Evolutionary conservation across 73 alveolate species (phyloP).

Genomic region (Paramecium bursaria): DNA sequence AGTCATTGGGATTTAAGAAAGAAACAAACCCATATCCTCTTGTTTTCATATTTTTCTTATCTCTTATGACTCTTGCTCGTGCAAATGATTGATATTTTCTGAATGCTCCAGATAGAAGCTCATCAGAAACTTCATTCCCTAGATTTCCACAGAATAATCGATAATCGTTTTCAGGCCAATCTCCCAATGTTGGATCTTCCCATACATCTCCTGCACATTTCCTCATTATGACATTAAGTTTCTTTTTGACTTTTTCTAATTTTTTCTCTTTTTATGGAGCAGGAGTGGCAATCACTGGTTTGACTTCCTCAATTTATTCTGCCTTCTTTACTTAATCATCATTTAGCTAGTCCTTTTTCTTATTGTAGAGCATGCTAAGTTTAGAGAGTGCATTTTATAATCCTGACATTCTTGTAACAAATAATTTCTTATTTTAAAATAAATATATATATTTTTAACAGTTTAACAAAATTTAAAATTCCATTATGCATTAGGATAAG

Average conservation of each 20-base stretch:
- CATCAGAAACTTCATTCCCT: constrained; percentile 99
- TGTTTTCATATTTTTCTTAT: constrained; percentile 94
- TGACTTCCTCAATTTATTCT: too few species aligned
- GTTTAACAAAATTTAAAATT: too few species aligned
- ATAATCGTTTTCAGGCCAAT: constrained; percentile 97
- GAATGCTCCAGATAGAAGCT: constrained; percentile 91
- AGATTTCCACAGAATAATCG: constrained; percentile 96
- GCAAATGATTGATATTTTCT: constrained; percentile 95
- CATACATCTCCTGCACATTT: constrained; percentile 97
- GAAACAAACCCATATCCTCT: constrained; percentile 98
- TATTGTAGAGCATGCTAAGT: background rate
- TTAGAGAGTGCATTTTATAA: constrained; percentile 40
- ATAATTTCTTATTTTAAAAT: too few species aligned
- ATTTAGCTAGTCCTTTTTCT: background rate
- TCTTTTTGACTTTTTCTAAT: constrained; percentile 73
- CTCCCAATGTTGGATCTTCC: constrained; percentile 96
- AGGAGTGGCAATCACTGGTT: too few species aligned
- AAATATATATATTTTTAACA: too few species aligned
- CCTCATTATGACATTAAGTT: constrained; percentile 79
- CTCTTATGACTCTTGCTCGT: constrained; percentile 94
- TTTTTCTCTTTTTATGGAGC: too few species aligned
- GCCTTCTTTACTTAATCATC: constrained; percentile 3
- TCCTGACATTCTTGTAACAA: constrained; percentile 39
- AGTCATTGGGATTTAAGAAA: constrained; percentile 90
- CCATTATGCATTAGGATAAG: constrained; percentile 15